phyloP scores from a whole-genome alignment of 169 alveolate species.

The Plasmodium vivax region DNA sequence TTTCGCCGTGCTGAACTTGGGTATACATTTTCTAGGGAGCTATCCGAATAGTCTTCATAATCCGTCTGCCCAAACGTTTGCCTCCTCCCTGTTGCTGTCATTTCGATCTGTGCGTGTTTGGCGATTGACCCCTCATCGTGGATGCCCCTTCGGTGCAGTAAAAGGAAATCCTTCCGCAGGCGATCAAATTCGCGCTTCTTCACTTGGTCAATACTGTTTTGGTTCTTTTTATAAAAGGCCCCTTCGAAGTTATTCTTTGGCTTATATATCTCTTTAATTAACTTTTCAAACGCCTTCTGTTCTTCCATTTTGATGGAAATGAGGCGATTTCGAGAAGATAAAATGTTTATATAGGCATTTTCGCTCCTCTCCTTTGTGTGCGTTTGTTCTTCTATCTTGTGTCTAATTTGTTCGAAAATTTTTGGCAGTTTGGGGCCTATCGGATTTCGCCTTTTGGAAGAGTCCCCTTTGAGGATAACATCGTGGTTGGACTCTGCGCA shows the following conservation, averaged over 20 bases:
- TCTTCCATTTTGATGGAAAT: slow-evolving; percentile 61
- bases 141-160: neutral
- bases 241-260: slow-evolving; percentile 76
- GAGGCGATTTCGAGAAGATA: slow-evolving; percentile 22
- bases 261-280: slow-evolving; percentile 26
- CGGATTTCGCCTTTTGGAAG: neutral
- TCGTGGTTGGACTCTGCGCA: neutral
- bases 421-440: slow-evolving; percentile 61
- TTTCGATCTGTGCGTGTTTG: neutral
- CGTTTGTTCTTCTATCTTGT: neutral
- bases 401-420: slow-evolving; percentile 45
- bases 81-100: neutral
- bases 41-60: slow-evolving; percentile 27
- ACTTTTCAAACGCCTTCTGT: slow-evolving; percentile 35
- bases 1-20: neutral
- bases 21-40: slow-evolving; percentile 10
- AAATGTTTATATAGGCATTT: slow-evolving; percentile 47
- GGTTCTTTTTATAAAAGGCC: slow-evolving; percentile 40
- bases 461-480: neutral
- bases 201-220: neutral
- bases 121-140: neutral
- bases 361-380: neutral
- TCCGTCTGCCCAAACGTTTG: neutral
- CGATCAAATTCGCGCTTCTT: slow-evolving; percentile 1
- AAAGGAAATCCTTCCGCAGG: neutral